Evolutionary conservation across 1,284 basidiomycete genomes (phyloP), one percentile per base, ranked within the genome.

Genomic region (Meripilus lineatus): DNA sequence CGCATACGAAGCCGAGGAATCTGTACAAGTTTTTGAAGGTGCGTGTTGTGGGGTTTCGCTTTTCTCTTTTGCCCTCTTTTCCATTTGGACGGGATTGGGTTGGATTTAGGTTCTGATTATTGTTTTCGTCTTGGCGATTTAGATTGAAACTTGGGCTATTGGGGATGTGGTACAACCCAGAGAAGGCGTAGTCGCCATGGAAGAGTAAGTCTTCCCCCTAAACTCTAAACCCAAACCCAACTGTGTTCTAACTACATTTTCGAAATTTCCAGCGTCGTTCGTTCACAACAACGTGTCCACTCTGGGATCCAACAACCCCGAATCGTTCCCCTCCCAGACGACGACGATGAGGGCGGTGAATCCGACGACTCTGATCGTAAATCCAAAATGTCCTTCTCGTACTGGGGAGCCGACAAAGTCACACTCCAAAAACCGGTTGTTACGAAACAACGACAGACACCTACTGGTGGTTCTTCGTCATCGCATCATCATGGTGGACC

Each of bases 371-470:
- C 86, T 6, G 87, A 90, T 60, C 77, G 81, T 62, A 90, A 89
- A 69, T 86, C 83, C 70, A 90, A 90, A 64, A 90, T 90, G 88
- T 87, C 84, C 67, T 90, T 90, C 65, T 91, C 88, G 2, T 90
- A 90, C 59, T 90, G 87, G 88, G 87, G 87, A 21, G 88, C 88
- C 17, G 87, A 90, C 68, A 88, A 88, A 63, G 76, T 90, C 54
- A 90, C 88, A 1, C 77, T 90, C 23, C 85, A 89, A 61, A 85
- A 87, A 57, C 84, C 87, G 4, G 61, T 79, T 28, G 61, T 80
- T 54, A n/a, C n/a, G n/a, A 82, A 81, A 59, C 69, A 72, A 40
- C 70, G 70, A 49, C 62, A 61, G 34, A 52, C 59, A 18, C 35
- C 61, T 7, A 64, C 63, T 32, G 64, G 64, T 26, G 67, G 67